A percentile compares a stretch with the other conserved stretches of the same genome.
Conservation (phyloP, 176 grass and related monocot genomes). For the Raddia guianensis region DNA sequence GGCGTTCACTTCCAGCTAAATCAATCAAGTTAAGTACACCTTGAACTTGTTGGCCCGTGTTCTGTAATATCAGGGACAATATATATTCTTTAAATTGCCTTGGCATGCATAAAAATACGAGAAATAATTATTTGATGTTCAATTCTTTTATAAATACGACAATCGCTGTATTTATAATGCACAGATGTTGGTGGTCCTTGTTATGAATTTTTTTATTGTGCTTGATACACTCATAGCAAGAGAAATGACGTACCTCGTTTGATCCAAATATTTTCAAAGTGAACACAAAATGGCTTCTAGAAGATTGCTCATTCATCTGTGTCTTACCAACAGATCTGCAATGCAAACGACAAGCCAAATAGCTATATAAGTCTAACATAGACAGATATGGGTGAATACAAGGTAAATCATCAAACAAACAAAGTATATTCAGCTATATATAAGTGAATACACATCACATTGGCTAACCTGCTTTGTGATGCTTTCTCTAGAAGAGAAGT, state of each 20-base stretch:
- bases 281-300: constrained; percentile 93
- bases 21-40: constrained; percentile 90
- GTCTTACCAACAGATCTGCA: constrained; percentile 85
- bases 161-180: background rate
- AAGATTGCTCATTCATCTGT: constrained; percentile 96
- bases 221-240: background rate
- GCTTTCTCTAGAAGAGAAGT: constrained; percentile 70
- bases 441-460: background rate
- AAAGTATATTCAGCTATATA: background rate
- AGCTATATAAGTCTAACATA: background rate
- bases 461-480: constrained; percentile 70
- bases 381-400: background rate
- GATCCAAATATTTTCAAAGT: constrained; percentile 80
- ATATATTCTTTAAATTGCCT: background rate
- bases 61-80: constrained; percentile 43
- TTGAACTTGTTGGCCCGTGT: constrained; percentile 83
- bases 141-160: background rate
- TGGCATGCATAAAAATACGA: background rate
- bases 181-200: background rate
- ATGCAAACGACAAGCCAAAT: background rate
- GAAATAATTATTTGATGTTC: no score
- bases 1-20: constrained; percentile 94
- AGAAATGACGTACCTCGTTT: constrained; percentile 63
- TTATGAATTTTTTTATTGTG: background rate
- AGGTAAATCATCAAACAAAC: background rate